Conservation (phyloP, 1,139 yeast species). For the Lodderomyces oxycetoniae region DNA sequence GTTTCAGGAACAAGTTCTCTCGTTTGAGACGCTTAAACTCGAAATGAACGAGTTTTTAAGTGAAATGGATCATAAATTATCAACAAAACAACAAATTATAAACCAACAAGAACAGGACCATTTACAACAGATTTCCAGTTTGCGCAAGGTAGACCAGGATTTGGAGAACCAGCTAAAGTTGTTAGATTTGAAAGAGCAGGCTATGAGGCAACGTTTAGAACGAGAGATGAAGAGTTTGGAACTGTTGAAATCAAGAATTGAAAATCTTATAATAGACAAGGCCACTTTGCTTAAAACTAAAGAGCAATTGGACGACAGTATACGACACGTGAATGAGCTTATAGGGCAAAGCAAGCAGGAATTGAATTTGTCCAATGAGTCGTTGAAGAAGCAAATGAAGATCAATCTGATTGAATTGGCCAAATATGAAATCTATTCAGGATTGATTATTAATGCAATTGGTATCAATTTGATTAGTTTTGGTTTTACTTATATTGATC, state of each 20-base stretch:
- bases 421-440: conserved; percentile 43
- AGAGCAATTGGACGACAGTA: conserved; percentile 22
- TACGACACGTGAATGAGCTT: conserved; percentile 21
- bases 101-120: conserved; percentile 6
- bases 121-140: conserved; percentile 4
- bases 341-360: conserved; percentile 13
- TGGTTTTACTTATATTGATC: conserved; percentile 40
- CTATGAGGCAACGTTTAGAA: conserved; percentile 1
- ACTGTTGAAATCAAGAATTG: conserved; percentile 25
- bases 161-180: background rate
- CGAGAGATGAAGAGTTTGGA: conserved; percentile 13
- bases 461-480: conserved; percentile 34
- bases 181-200: conserved; percentile 3
- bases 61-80: conserved; percentile 8
- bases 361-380: conserved; percentile 6
- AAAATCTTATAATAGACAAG: conserved; percentile 24
- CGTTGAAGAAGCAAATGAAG: conserved; percentile 7
- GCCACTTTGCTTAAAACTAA: conserved; percentile 20
- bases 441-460: conserved; percentile 41
- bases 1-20: conserved; percentile 5
- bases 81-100: conserved; percentile 7
- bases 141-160: conserved; percentile 2
- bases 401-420: conserved; percentile 37
- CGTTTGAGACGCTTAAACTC: conserved; percentile 8
- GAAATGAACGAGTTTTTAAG: conserved; percentile 9